phyloP scores from a whole-genome alignment of 78 protist genomes.

The Dictyostelium firmibasis region DNA sequence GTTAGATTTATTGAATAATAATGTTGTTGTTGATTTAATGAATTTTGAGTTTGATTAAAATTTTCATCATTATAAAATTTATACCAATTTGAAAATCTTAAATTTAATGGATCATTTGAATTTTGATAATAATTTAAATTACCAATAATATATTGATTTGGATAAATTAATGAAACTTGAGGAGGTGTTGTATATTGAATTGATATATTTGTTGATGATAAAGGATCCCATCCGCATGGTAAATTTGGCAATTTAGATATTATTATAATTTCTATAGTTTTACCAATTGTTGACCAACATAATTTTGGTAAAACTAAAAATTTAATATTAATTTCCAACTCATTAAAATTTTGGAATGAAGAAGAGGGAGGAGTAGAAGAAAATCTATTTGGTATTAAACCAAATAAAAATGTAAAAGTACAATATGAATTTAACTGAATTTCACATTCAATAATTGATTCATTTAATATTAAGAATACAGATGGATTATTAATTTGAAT shows the following conservation, averaged over 20 bases:
- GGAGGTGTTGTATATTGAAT: neutral
- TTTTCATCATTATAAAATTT: neutral
- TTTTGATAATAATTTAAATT: neutral
- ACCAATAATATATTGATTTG: neutral
- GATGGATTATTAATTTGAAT: neutral
- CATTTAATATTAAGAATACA: neutral
- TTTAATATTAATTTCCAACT: neutral
- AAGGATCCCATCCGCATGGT: conserved; percentile 5
- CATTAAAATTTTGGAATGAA: neutral
- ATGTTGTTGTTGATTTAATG: neutral
- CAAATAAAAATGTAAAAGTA: neutral
- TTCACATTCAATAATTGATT: neutral
- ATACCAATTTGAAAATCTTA: conserved; percentile 1
- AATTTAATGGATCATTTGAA: neutral
- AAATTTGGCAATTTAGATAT: neutral
- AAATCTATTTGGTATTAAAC: neutral
- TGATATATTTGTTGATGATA: neutral
- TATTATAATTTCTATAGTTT: neutral
- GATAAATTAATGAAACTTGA: neutral
- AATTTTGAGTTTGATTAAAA: neutral
- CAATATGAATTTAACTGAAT: neutral
- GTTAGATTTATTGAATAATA: neutral
- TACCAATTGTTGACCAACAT: conserved; percentile 2
- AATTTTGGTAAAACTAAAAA: neutral
- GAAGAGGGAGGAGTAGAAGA: neutral